phyloP scores from a whole-genome alignment of 805 yeast genomes.

The Metschnikowia kofuensis region DNA sequence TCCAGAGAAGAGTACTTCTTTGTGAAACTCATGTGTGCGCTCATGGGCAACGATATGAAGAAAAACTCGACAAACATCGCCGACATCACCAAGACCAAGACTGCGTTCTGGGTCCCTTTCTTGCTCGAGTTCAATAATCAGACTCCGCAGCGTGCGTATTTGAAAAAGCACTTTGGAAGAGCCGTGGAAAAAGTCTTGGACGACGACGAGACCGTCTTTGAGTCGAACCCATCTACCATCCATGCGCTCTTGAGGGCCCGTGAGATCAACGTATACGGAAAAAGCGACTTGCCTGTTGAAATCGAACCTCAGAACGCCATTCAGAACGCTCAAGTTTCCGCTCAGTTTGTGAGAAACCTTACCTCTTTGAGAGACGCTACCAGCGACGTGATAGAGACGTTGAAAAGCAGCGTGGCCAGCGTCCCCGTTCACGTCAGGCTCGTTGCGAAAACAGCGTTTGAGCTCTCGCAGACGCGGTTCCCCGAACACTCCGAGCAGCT shows the following conservation, averaged over 20 bases:
- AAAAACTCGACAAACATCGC: slow-evolving; percentile 25
- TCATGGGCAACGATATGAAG: slow-evolving; percentile 42
- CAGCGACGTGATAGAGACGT: slow-evolving; percentile 53
- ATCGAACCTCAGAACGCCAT: slow-evolving; percentile 67
- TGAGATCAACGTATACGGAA: slow-evolving; percentile 34
- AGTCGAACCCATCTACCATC: slow-evolving; percentile 72
- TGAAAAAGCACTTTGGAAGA: slow-evolving; percentile 41
- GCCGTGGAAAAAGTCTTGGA: slow-evolving; percentile 38
- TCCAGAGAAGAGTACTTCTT: slow-evolving; percentile 71
- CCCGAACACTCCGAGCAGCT: slow-evolving; percentile 60
- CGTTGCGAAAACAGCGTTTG: slow-evolving; percentile 33
- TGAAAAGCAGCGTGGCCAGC: slow-evolving; percentile 42
- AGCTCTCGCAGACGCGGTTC: slow-evolving; percentile 43
- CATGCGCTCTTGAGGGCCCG: slow-evolving; percentile 39
- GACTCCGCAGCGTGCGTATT: slow-evolving; percentile 46
- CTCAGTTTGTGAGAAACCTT: slow-evolving; percentile 67
- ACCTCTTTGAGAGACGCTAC: slow-evolving; percentile 71
- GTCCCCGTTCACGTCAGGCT: slow-evolving; percentile 38
- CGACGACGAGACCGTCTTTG: slow-evolving; percentile 59
- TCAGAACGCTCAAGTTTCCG: slow-evolving; percentile 71
- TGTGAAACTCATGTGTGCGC: slow-evolving; percentile 51
- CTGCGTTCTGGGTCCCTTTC: slow-evolving; percentile 44
- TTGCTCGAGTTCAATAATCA: slow-evolving; percentile 44
- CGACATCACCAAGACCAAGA: slow-evolving; percentile 38
- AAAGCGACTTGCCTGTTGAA: slow-evolving; percentile 32